These are phyloP conservation scores for Kuraishia borneana DNA, from an alignment of 805 yeast genomes.

Conservation along the genomic window DNA sequence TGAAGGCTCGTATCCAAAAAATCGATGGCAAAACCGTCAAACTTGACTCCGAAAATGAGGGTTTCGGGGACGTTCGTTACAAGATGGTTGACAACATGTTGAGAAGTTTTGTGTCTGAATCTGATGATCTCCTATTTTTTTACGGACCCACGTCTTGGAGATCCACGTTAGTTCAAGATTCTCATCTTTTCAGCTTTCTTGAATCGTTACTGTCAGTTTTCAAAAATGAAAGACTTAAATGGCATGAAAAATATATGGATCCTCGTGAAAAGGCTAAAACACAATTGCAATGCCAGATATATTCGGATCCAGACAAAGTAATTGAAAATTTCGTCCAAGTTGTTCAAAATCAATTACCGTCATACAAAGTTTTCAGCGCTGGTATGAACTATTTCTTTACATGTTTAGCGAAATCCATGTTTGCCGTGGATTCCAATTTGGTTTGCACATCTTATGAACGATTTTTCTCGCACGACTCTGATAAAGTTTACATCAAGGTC, in stretches of 20 bases:
- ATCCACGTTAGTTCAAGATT: background rate
- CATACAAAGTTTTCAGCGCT: background rate
- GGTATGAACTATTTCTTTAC: background rate
- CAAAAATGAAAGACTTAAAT: background rate
- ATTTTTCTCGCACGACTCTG: no score
- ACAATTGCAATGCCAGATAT: background rate
- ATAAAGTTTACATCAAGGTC: no score
- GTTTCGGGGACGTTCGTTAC: background rate
- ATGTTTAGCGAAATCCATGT: background rate
- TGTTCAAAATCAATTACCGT: background rate
- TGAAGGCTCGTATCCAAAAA: background rate
- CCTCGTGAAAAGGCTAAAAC: background rate
- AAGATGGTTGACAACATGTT: background rate
- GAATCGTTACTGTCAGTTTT: background rate
- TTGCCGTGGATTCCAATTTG: background rate
- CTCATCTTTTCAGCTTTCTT: background rate
- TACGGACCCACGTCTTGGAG: conserved; percentile 1
- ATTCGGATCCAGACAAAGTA: background rate
- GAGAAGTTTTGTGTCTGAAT: background rate
- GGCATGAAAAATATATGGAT: background rate
- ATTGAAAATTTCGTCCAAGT: background rate
- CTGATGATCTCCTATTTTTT: background rate
- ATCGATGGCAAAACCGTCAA: background rate
- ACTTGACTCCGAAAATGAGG: background rate
- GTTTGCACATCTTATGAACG: no score